Conservation (phyloP, 2,329 filamentous ascomycete species). For the Ophiostoma ulmi region DNA sequence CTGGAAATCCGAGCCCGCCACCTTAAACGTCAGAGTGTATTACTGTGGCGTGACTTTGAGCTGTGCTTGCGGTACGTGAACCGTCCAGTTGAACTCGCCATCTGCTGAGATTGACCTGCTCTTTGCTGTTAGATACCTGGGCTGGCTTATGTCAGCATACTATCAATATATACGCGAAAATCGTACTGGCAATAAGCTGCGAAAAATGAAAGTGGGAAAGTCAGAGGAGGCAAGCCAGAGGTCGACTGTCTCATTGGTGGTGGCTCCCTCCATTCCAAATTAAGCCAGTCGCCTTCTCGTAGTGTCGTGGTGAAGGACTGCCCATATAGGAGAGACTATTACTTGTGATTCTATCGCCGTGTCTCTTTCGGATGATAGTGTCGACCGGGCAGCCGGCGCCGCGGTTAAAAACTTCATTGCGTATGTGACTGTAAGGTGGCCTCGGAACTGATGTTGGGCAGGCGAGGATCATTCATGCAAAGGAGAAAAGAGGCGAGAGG, state of each 20-base stretch:
- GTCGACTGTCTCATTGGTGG: conserved; percentile 10
- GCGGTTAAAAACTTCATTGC: neutral
- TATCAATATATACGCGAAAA: neutral
- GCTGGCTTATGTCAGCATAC: neutral
- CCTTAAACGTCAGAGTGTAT: neutral
- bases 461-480: neutral
- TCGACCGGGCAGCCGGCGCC: neutral
- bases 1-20: neutral
- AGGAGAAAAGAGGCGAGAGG: neutral
- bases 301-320: conserved; percentile 15
- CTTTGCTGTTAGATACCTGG: neutral
- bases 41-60: conserved; percentile 20
- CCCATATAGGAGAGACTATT: neutral
- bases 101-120: conserved; percentile 7
- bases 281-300: conserved; percentile 4
- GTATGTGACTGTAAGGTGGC: neutral
- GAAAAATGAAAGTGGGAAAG: conserved; percentile 7
- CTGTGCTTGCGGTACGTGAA: conserved; percentile 18
- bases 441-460: neutral
- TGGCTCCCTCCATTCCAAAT: conserved; percentile 13
- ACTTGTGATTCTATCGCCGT: neutral
- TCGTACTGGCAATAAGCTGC: neutral
- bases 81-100: conserved; percentile 22
- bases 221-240: conserved; percentile 9
- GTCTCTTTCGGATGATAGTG: neutral